Evolutionary conservation across 805 yeast genomes (phyloP), one percentile per base, ranked within the genome.

Genomic region (Starmerella lactis-condensi): DNA sequence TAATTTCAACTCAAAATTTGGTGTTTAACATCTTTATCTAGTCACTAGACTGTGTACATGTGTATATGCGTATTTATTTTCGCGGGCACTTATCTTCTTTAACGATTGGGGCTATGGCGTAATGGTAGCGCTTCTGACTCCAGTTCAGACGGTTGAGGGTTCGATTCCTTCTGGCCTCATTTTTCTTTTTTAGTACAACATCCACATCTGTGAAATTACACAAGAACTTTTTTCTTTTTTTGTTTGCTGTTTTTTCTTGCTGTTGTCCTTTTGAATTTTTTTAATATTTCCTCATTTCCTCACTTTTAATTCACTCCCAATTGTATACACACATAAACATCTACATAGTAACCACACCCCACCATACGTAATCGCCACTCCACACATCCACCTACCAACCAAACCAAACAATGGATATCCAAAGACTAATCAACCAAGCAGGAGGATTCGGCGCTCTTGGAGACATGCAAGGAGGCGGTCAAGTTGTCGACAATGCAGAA

Each of bases 401-500:
- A 29, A n/a, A n/a, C n/a, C n/a, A n/a, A n/a, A 41, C 24, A 27
- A 51, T 51, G 56, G 54, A 51, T 32, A 35, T 51, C 24, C 56
- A 50, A 30, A 38, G 51, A 34, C 37, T 51, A 20, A 39, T 51
- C 26, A 50, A 47, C 34, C 53, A 47, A 30, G 43, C 52, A 14
- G 51, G 53, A 21, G 51, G 51, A 13, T 46, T 55, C 31, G 48
- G 45, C 15, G 49, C 44, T 14, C 45, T 41, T 11, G 40, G 45
- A 7, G 50, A 46, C 24, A 40, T 42, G 13, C 37, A 42, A 15
- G 44, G 44, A 17, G 93, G 79, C 48, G 70, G 77, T 2, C 85
- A 85, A 15, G 76, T 79, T 27, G 77, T 82, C 32, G 98, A 85
- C 57, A 83, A 85, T 46, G 76, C 93, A 24, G 98, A 89, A 57